A percentile compares a stretch with the other conserved stretches of the same genome.
These are phyloP conservation scores for Toxoplasma gondii DNA, from an alignment of 169 alveolate genomes.

Conservation along the genomic window DNA sequence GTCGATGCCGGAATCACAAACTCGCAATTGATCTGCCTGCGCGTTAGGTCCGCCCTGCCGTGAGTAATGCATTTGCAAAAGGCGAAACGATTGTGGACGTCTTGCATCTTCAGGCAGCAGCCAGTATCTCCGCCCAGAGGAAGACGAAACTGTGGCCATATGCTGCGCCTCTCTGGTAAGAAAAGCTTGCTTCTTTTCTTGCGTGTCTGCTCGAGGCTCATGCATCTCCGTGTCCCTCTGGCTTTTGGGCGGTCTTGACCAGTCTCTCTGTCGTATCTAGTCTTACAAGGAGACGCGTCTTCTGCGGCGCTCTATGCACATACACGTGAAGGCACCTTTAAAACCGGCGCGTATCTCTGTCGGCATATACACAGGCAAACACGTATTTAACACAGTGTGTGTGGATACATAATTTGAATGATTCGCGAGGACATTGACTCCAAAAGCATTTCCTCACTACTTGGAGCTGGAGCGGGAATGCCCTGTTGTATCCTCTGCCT, in stretches of 20 bases:
- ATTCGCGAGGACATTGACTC: not conserved
- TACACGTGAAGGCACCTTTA: not conserved
- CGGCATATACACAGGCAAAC: not conserved
- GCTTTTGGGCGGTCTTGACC: not conserved
- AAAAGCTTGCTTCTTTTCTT: not conserved
- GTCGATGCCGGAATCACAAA: too few species aligned
- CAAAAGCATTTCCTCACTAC: too few species aligned
- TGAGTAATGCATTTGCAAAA: too few species aligned
- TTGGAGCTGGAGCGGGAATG: not conserved
- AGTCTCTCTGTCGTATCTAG: too few species aligned
- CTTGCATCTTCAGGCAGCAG: not conserved
- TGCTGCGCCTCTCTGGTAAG: constrained; percentile 21
- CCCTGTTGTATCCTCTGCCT: too few species aligned
- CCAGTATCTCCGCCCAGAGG: constrained; percentile 16
- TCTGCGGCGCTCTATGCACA: not conserved
- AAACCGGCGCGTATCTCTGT: too few species aligned
- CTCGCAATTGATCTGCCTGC: too few species aligned
- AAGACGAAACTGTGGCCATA: constrained; percentile 13
- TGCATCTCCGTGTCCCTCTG: not conserved
- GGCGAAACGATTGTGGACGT: not conserved
- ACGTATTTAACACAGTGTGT: not conserved
- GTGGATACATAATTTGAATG: not conserved
- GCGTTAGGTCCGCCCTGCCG: too few species aligned
- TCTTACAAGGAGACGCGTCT: not conserved
- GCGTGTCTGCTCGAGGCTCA: not conserved